Conservation (phyloP, 2,329 filamentous ascomycete species). For the Metarhizium sp. region DNA sequence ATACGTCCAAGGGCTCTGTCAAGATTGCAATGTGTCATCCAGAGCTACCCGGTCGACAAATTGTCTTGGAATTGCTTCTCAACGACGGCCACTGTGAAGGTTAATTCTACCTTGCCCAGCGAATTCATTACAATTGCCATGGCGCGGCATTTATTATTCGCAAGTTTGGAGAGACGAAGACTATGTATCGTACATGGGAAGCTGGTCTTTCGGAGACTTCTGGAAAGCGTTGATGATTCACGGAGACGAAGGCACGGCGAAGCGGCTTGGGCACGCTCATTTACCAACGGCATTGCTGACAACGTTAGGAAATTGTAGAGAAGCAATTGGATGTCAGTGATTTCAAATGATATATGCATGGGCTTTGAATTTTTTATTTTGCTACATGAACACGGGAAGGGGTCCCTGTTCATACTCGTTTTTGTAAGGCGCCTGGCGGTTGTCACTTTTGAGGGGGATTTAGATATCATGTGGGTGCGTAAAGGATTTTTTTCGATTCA, state of each 20-base stretch:
- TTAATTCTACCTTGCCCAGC: background rate
- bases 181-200: background rate
- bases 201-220: background rate
- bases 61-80: slow-evolving; percentile 84
- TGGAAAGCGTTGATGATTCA: background rate
- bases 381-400: background rate
- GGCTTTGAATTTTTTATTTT: background rate
- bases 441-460: background rate
- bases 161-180: no score
- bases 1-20: slow-evolving; percentile 61
- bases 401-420: background rate
- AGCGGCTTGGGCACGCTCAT: background rate
- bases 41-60: slow-evolving; percentile 71
- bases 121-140: background rate
- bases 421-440: slow-evolving; percentile 1
- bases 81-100: slow-evolving; percentile 68
- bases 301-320: background rate
- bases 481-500: background rate
- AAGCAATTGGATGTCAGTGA: background rate
- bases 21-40: slow-evolving; percentile 96
- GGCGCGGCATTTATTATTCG: background rate
- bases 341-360: background rate
- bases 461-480: background rate
- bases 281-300: background rate
- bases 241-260: background rate